phyloP scores from a whole-genome alignment of 176 grass and related monocot genomes.

The Bothriochloa decipiens region DNA sequence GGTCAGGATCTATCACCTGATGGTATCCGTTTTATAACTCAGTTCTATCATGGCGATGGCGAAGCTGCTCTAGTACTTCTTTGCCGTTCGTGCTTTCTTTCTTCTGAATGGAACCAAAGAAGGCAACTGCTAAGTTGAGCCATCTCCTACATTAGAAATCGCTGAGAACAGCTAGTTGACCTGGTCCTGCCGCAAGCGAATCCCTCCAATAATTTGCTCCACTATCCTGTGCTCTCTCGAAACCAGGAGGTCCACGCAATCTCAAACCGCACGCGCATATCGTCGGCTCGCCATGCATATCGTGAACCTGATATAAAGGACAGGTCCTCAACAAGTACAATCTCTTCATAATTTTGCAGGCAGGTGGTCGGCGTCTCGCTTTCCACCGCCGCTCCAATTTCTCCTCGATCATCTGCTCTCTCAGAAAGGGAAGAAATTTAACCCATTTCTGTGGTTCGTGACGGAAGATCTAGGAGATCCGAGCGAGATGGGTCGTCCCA shows the following conservation, averaged over 20 bases:
- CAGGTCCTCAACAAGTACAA: neutral
- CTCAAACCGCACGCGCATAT: neutral
- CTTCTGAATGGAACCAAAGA: neutral
- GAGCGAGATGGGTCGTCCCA: constrained; percentile 32
- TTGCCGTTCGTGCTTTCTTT: neutral
- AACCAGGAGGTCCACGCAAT: neutral
- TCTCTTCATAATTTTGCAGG: neutral
- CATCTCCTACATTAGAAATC: neutral
- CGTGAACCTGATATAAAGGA: neutral
- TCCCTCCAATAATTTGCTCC: neutral
- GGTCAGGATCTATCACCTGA: no score
- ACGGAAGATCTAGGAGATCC: neutral
- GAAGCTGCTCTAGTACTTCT: no score
- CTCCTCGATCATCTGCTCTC: neutral
- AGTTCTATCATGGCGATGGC: no score
- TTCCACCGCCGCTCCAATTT: neutral
- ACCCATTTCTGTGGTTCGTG: neutral
- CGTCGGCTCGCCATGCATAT: neutral
- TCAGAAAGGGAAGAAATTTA: neutral
- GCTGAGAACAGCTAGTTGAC: neutral
- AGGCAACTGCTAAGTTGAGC: neutral
- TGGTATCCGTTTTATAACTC: no score
- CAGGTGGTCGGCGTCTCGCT: neutral
- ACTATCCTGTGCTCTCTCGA: neutral
- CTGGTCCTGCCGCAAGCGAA: no score